These are phyloP conservation scores for Aspergillus bertholletiae DNA, from an alignment of 495 filamentous ascomycete species.

Conservation along the genomic window DNA sequence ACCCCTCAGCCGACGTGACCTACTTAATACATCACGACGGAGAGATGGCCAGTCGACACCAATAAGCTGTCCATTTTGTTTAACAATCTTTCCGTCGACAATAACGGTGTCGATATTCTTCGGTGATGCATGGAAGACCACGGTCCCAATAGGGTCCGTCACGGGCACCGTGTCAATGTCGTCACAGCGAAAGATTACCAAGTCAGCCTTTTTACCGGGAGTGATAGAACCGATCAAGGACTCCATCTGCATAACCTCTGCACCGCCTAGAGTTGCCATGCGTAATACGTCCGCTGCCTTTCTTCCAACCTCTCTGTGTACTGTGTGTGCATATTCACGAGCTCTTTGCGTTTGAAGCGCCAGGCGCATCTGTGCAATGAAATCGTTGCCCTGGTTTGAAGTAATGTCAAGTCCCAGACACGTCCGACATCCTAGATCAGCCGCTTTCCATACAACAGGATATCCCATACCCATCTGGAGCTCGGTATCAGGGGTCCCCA, in stretches of 20 bases:
- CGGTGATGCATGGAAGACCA: slow-evolving; percentile 7
- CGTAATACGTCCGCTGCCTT: slow-evolving; percentile 3
- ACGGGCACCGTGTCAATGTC: slow-evolving; percentile 10
- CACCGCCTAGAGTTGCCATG: slow-evolving; percentile 1
- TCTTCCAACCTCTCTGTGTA: not conserved
- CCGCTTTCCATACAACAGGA: slow-evolving; percentile 1
- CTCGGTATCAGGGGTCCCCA: slow-evolving; percentile 3
- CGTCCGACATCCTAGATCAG: slow-evolving; percentile 1
- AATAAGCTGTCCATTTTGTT: slow-evolving; percentile 1
- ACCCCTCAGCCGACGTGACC: not conserved
- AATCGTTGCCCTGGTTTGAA: slow-evolving; percentile 7
- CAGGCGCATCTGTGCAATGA: slow-evolving; percentile 7
- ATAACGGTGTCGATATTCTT: slow-evolving; percentile 7
- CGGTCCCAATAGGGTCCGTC: slow-evolving; percentile 2
- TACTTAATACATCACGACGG: not conserved
- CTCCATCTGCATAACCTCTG: slow-evolving; percentile 9
- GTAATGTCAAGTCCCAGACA: slow-evolving; percentile 8
- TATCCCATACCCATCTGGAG: slow-evolving; percentile 11
- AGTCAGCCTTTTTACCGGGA: slow-evolving; percentile 2
- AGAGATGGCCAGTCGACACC: slow-evolving; percentile 1
- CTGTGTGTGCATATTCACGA: not conserved
- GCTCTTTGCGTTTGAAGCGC: slow-evolving; percentile 4
- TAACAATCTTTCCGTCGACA: slow-evolving; percentile 7
- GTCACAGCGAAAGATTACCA: slow-evolving; percentile 8
- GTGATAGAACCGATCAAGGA: slow-evolving; percentile 1